phyloP scores from a whole-genome alignment of 306 rosid genomes.

The Vigna angularis region DNA sequence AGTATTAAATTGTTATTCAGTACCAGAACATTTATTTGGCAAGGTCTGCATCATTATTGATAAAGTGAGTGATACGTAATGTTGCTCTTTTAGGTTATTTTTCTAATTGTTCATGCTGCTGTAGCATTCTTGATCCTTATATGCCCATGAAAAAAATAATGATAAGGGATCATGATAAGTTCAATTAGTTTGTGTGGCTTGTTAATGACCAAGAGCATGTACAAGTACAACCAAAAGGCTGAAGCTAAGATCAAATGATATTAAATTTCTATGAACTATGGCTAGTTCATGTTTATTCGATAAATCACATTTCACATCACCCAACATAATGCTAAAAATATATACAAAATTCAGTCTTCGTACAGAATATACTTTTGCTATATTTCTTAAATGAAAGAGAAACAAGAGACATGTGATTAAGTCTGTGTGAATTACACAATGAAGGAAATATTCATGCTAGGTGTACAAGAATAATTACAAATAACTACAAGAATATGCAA shows the following conservation, averaged over 20 bases:
- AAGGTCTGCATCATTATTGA: slow-evolving; percentile 95
- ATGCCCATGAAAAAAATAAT: slow-evolving; percentile 29
- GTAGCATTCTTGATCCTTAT: slow-evolving; percentile 26
- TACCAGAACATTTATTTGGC: slow-evolving; percentile 82
- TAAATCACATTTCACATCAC: not conserved
- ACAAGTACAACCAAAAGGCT: not conserved
- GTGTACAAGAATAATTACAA: too few relatives aligned
- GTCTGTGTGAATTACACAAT: not conserved
- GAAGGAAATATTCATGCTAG: not conserved
- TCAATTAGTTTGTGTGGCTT: slow-evolving; percentile 11
- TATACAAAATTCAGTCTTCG: not conserved
- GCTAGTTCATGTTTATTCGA: not conserved
- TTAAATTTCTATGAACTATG: not conserved
- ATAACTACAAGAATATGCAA: too few relatives aligned
- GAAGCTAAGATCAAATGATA: not conserved
- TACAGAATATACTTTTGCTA: not conserved
- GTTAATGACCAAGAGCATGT: slow-evolving; percentile 12
- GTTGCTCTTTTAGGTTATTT: slow-evolving; percentile 37
- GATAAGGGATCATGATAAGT: slow-evolving; percentile 29
- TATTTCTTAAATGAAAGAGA: not conserved
- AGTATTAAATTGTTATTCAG: slow-evolving; percentile 72
- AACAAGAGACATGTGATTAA: not conserved
- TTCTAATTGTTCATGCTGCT: slow-evolving; percentile 29
- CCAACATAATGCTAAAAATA: not conserved
- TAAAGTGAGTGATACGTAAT: slow-evolving; percentile 67